These are phyloP conservation scores for Euphrasia arctica DNA, from an alignment of 305 asterid species.

Conservation along the genomic window DNA sequence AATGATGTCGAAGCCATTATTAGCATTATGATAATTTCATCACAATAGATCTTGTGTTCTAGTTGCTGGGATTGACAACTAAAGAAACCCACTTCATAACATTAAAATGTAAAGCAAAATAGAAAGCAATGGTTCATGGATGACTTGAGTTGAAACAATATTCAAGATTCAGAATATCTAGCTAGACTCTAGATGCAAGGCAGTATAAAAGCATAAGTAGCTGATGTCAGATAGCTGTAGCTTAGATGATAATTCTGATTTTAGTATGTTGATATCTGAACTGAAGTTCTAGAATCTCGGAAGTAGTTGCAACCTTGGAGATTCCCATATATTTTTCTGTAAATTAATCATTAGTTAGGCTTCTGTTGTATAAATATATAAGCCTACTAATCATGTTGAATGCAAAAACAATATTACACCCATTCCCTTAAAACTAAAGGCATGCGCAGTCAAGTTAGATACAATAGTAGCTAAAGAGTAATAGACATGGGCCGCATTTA, in stretches of 20 bases:
- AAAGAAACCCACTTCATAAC: conserved; percentile 30
- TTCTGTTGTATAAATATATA: too few relatives aligned
- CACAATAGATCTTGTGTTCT: conserved; percentile 18
- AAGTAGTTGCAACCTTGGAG: not conserved
- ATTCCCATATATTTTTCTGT: not conserved
- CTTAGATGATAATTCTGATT: not conserved
- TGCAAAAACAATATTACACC: not conserved
- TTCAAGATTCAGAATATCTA: conserved; percentile 10
- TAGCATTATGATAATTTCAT: conserved; percentile 5
- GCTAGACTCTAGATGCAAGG: conserved; percentile 12
- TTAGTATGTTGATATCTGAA: not conserved
- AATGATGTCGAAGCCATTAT: not conserved
- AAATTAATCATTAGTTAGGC: not conserved
- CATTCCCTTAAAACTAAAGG: not conserved
- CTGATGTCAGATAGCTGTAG: not conserved
- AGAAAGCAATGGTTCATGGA: conserved; percentile 15
- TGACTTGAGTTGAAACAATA: conserved; percentile 7
- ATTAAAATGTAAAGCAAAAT: not conserved
- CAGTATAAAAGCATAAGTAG: conserved; percentile 2
- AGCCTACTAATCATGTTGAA: not conserved
- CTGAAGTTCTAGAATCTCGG: not conserved
- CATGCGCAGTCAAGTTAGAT: conserved; percentile 8
- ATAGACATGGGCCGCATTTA: conserved; percentile 1
- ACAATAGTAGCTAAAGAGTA: not conserved
- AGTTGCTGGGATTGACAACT: conserved; percentile 20